A percentile compares a stretch with the other conserved stretches of the same genome.
Conservation (phyloP, 225 moss, liverwort and hornwort species). For the Bryum argenteum region DNA sequence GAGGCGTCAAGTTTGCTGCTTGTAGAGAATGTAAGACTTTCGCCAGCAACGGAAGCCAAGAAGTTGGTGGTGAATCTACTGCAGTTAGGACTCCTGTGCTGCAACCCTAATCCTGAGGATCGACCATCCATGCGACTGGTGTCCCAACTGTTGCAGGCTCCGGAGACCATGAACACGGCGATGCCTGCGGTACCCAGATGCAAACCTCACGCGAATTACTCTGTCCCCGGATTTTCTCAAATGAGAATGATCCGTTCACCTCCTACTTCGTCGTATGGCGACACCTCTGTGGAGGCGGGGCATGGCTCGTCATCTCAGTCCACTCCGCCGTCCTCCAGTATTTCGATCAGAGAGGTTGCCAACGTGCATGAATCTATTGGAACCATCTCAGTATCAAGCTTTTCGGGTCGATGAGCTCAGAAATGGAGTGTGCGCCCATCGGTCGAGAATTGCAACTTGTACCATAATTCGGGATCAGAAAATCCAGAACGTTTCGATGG, state of each 20-base stretch:
- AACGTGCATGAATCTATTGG: too few species aligned
- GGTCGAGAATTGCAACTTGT: too few species aligned
- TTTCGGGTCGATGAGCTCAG: too few species aligned
- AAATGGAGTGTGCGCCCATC: too few species aligned
- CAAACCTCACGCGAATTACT: constrained; percentile 4
- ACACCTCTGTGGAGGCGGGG: neutral
- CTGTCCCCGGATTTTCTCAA: neutral
- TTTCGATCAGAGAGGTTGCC: neutral
- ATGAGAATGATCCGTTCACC: neutral
- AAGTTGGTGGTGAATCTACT: constrained; percentile 10
- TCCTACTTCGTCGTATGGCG: neutral
- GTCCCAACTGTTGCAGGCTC: constrained; percentile 14
- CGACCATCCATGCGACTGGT: too few species aligned
- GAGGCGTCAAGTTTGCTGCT: neutral
- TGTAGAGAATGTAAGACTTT: neutral
- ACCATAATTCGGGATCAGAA: too few species aligned
- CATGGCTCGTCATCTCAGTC: neutral
- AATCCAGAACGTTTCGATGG: too few species aligned
- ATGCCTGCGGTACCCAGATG: constrained; percentile 9
- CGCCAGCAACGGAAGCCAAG: neutral
- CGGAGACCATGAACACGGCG: neutral
- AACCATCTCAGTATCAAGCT: too few species aligned
- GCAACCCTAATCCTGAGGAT: constrained; percentile 6
- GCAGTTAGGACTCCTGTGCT: constrained; percentile 34
- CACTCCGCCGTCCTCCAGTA: neutral